A percentile compares a stretch with the other conserved stretches of the same genome.
Evolutionary conservation across 768 basidiomycete species (phyloP).

Genomic region (Russula brevipes): DNA sequence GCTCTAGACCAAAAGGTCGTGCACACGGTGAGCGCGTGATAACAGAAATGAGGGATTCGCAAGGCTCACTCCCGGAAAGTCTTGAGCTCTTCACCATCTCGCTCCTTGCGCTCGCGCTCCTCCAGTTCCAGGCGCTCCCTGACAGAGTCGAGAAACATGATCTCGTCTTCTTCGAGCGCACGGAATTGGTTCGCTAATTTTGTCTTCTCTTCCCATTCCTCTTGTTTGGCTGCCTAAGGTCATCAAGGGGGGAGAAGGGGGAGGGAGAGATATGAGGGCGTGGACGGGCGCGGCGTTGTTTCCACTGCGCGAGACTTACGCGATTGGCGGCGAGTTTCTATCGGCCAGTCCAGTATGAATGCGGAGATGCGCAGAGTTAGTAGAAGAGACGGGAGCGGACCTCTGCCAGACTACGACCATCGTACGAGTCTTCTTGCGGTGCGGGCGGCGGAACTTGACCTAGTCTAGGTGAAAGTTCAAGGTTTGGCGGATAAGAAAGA

Average conservation of each 20-base stretch:
- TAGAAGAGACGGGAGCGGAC: slow-evolving; percentile 40
- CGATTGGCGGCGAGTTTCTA: slow-evolving; percentile 89
- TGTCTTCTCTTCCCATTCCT: slow-evolving; percentile 89
- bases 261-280: not conserved
- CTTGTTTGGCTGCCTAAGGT: slow-evolving; percentile 75
- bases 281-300: slow-evolving; percentile 26
- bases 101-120: slow-evolving; percentile 66
- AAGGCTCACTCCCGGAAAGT: slow-evolving; percentile 65
- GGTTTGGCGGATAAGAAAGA: slow-evolving; percentile 53
- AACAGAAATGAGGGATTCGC: not conserved
- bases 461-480: slow-evolving; percentile 40
- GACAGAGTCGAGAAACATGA: slow-evolving; percentile 81
- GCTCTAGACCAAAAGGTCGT: slow-evolving; percentile 38
- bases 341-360: slow-evolving; percentile 16
- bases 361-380: slow-evolving; percentile 11
- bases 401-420: slow-evolving; percentile 85
- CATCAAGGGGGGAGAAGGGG: not conserved
- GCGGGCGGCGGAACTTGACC: slow-evolving; percentile 81
- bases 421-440: slow-evolving; percentile 70
- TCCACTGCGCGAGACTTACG: slow-evolving; percentile 39
- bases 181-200: slow-evolving; percentile 87
- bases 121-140: slow-evolving; percentile 70
- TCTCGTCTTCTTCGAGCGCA: slow-evolving; percentile 84
- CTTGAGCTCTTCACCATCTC: slow-evolving; percentile 74
- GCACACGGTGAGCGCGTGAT: slow-evolving; percentile 3